These are phyloP conservation scores for Phytopythium chamaehyphon DNA, from an alignment of 352 stramenopile species.

Conservation along the genomic window DNA sequence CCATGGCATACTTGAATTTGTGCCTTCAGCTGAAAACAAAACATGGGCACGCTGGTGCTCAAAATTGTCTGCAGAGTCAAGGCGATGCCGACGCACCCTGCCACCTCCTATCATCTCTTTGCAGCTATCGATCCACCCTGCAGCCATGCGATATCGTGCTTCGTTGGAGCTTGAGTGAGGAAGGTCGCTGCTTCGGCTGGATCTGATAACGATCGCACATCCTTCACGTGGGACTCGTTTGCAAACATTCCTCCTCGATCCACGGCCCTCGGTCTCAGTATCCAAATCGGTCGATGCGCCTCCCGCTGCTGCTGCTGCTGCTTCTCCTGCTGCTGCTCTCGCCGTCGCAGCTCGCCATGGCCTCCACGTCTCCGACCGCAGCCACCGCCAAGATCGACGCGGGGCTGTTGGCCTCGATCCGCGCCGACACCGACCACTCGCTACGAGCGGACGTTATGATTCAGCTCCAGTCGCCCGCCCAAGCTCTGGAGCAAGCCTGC, in stretches of 20 bases:
- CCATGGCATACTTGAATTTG: no score
- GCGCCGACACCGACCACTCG: slow-evolving; percentile 10
- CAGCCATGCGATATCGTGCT: no score
- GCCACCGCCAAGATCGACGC: slow-evolving; percentile 25
- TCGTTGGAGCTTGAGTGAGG: no score
- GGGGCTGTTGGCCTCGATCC: slow-evolving; percentile 25
- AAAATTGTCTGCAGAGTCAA: no score
- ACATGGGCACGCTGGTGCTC: no score
- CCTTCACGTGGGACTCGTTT: no score
- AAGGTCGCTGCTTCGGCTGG: no score
- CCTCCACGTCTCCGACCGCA: background rate
- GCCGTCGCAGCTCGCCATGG: background rate
- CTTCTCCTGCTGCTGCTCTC: background rate
- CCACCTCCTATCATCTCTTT: no score
- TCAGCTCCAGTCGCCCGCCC: slow-evolving; percentile 36
- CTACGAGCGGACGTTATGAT: slow-evolving; percentile 46
- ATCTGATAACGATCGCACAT: slow-evolving; percentile 2
- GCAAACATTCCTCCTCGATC: background rate
- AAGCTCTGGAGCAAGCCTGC: slow-evolving; percentile 28
- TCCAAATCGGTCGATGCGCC: background rate
- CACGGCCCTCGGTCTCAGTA: background rate
- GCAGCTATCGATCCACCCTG: no score
- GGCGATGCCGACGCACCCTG: no score
- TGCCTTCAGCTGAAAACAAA: no score
- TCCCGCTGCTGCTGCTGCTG: background rate